A percentile compares a stretch with the other conserved stretches of the same genome.
Conservation (phyloP, 176 grass and related monocot genomes). For the Zoysia pacifica region DNA sequence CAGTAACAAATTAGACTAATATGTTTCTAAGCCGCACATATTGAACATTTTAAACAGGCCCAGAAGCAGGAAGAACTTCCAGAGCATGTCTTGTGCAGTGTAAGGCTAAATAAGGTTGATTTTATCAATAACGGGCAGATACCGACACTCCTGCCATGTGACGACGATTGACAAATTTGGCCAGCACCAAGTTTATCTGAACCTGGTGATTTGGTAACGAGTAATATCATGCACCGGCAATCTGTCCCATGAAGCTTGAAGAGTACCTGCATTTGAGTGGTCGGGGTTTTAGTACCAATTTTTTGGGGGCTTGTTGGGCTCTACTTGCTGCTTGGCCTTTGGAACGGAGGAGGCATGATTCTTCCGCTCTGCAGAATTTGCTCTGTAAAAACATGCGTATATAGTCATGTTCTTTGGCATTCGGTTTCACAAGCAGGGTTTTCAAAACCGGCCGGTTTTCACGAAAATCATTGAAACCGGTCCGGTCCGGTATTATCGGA, state of each 20-base stretch:
- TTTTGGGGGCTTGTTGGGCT: background rate
- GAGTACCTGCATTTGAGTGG: background rate
- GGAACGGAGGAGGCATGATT: background rate
- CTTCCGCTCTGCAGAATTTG: conserved; percentile 15
- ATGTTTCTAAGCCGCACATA: conserved; percentile 30
- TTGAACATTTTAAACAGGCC: conserved; percentile 60
- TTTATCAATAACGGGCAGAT: conserved; percentile 82
- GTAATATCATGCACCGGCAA: conserved; percentile 1
- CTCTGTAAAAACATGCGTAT: conserved; percentile 29
- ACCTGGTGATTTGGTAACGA: conserved; percentile 32
- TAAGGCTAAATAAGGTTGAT: conserved; percentile 82
- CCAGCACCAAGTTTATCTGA: conserved; percentile 16
- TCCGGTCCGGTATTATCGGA: too few relatives aligned
- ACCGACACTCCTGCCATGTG: conserved; percentile 68
- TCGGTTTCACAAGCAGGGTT: background rate
- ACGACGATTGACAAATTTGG: conserved; percentile 48
- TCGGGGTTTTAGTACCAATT: background rate
- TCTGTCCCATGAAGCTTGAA: conserved; percentile 31
- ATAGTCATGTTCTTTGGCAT: conserved; percentile 41
- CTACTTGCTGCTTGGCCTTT: conserved; percentile 21
- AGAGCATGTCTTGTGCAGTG: conserved; percentile 87
- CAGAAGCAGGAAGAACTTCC: conserved; percentile 98
- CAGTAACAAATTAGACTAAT: background rate
- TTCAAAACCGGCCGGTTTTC: too few relatives aligned
- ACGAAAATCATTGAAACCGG: too few relatives aligned